phyloP scores from a whole-genome alignment of 257 asterid genomes.

The Anisodus tanguticus region DNA sequence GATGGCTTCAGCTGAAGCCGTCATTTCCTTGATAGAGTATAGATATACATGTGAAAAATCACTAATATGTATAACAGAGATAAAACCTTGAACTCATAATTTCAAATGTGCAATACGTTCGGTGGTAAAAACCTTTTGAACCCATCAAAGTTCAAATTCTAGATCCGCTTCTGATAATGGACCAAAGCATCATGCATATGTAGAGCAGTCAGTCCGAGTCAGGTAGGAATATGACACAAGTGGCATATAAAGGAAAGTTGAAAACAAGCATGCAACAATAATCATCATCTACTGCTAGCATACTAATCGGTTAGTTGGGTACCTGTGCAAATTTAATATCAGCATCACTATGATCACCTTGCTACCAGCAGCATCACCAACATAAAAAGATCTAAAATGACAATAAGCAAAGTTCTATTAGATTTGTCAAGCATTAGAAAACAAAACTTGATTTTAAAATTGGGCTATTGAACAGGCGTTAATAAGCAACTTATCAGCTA shows the following conservation, averaged over 20 bases:
- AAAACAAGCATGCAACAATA: neutral
- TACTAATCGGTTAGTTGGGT: neutral
- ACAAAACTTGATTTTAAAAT: neutral
- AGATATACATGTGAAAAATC: neutral
- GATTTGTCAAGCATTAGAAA: neutral
- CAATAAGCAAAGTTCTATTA: conserved; percentile 31
- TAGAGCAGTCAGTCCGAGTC: neutral
- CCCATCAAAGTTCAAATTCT: neutral
- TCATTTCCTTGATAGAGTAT: neutral
- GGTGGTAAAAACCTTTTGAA: neutral
- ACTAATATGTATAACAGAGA: neutral
- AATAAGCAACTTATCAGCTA: neutral
- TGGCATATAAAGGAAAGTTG: neutral
- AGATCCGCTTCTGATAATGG: neutral
- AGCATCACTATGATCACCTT: conserved; percentile 83
- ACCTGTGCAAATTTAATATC: conserved; percentile 94
- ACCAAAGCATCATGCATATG: neutral
- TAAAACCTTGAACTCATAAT: neutral
- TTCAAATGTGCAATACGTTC: neutral
- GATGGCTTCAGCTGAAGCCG: neutral
- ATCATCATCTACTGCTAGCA: neutral
- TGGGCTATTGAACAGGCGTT: conserved; percentile 11
- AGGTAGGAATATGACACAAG: neutral
- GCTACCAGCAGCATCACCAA: conserved; percentile 99
- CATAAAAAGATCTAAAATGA: conserved; percentile 77